Conservation (phyloP, 78 protist genomes). For the Diacronema lutheri region DNA sequence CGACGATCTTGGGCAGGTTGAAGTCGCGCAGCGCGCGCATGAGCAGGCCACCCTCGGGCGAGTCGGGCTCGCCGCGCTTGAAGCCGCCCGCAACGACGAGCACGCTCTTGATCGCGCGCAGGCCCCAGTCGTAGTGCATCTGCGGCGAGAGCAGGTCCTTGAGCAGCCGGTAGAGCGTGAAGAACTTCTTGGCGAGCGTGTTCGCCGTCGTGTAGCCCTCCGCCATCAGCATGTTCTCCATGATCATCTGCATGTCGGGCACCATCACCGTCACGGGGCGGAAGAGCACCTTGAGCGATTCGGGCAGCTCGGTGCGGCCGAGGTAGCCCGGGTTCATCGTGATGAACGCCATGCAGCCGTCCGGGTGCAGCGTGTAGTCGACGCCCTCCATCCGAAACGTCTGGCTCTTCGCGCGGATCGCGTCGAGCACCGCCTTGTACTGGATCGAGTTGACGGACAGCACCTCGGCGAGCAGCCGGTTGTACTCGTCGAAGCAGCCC, state of each 20-base stretch:
- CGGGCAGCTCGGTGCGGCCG: constrained; percentile 79
- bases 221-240: constrained; percentile 71
- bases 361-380: constrained; percentile 10
- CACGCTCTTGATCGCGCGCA: constrained; percentile 71
- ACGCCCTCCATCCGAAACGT: constrained; percentile 32
- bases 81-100: constrained; percentile 60
- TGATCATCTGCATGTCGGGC: constrained; percentile 67
- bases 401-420: not conserved
- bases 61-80: constrained; percentile 60
- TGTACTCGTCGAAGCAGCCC: constrained; percentile 71
- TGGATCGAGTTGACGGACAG: constrained; percentile 66
- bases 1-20: constrained; percentile 71
- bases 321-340: constrained; percentile 89
- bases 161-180: constrained; percentile 45
- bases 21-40: constrained; percentile 73
- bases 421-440: constrained; percentile 54
- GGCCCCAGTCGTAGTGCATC: constrained; percentile 58
- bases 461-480: constrained; percentile 60
- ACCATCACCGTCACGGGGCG: constrained; percentile 64
- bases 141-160: constrained; percentile 58
- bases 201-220: constrained; percentile 65
- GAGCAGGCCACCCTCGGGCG: constrained; percentile 51
- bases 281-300: constrained; percentile 70
- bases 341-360: constrained; percentile 60
- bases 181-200: constrained; percentile 50